These are phyloP conservation scores for Claviceps monticola DNA, from an alignment of 2,329 filamentous ascomycete species.

Conservation along the genomic window DNA sequence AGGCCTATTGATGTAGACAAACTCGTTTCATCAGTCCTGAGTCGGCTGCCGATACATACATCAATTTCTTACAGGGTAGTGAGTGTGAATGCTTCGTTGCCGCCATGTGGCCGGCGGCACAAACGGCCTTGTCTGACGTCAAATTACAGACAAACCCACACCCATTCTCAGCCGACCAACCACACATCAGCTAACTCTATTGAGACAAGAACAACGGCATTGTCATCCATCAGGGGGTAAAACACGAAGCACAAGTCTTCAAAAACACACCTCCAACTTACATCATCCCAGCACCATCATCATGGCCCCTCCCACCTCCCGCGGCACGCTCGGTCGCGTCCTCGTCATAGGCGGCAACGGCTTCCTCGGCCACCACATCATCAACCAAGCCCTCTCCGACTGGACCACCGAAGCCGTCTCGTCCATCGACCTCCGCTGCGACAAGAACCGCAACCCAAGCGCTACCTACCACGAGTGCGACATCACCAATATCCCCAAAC, in stretches of 20 bases:
- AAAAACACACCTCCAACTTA: neutral
- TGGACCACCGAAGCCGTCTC: slow-evolving; percentile 41
- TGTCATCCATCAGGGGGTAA: neutral
- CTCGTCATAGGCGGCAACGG: slow-evolving; percentile 74
- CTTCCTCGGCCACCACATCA: slow-evolving; percentile 72
- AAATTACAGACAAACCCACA: neutral
- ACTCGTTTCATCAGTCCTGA: too few relatives aligned
- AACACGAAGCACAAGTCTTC: neutral
- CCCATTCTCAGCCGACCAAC: neutral
- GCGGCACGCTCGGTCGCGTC: slow-evolving; percentile 48
- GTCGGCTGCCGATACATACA: too few relatives aligned
- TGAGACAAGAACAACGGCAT: neutral
- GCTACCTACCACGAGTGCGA: slow-evolving; percentile 60
- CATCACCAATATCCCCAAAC: slow-evolving; percentile 52
- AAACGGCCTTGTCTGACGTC: too few relatives aligned
- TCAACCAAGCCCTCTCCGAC: slow-evolving; percentile 51
- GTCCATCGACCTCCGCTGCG: slow-evolving; percentile 59
- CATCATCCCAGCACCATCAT: neutral
- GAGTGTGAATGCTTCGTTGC: too few relatives aligned
- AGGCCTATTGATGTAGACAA: too few relatives aligned
- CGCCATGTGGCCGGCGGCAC: too few relatives aligned
- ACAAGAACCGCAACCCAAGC: slow-evolving; percentile 48
- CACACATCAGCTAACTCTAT: too few relatives aligned
- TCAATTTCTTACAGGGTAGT: too few relatives aligned
- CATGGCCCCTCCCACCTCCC: slow-evolving; percentile 5